Evolutionary conservation across 768 basidiomycete species (phyloP).

Genomic region (Psilocybe subaeruginosa): DNA sequence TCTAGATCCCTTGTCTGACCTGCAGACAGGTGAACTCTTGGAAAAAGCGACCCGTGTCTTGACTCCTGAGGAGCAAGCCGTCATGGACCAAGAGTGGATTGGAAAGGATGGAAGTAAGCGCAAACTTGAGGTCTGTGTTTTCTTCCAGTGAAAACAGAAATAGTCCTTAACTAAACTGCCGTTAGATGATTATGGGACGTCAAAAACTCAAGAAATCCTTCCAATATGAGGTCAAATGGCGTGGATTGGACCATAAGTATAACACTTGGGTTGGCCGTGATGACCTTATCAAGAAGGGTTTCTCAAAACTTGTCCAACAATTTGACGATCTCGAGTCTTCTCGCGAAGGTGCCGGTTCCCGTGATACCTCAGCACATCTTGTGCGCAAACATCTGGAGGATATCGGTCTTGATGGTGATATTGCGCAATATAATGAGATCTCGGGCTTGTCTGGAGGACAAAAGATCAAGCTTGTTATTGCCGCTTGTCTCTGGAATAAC

Average conservation of each 20-base stretch:
- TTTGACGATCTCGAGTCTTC: slow-evolving; percentile 98
- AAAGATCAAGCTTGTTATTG: slow-evolving; percentile 96
- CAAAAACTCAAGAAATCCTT: slow-evolving; percentile 97
- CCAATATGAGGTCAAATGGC: slow-evolving; percentile 93
- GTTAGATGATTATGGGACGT: slow-evolving; percentile 84
- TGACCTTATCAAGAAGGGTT: slow-evolving; percentile 83
- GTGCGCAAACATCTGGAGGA: slow-evolving; percentile 94
- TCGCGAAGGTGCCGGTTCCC: slow-evolving; percentile 89
- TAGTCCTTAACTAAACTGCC: not conserved
- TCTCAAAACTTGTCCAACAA: slow-evolving; percentile 87
- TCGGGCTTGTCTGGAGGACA: slow-evolving; percentile 94
- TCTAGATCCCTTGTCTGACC: slow-evolving; percentile 8
- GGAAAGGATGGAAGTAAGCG: slow-evolving; percentile 91
- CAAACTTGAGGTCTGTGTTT: slow-evolving; percentile 75
- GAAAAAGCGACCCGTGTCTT: slow-evolving; percentile 92
- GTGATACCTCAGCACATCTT: slow-evolving; percentile 80
- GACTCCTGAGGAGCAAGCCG: slow-evolving; percentile 80
- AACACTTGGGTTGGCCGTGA: slow-evolving; percentile 95
- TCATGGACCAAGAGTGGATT: slow-evolving; percentile 85
- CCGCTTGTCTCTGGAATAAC: slow-evolving; percentile 95
- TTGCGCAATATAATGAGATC: slow-evolving; percentile 98
- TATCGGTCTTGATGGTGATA: slow-evolving; percentile 95
- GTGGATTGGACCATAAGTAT: slow-evolving; percentile 79
- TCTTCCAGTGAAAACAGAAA: not conserved
- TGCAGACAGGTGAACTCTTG: slow-evolving; percentile 71